A percentile compares a stretch with the other conserved stretches of the same genome.
Conservation (phyloP, 139 green algal species). For the Eudorina sp. region DNA sequence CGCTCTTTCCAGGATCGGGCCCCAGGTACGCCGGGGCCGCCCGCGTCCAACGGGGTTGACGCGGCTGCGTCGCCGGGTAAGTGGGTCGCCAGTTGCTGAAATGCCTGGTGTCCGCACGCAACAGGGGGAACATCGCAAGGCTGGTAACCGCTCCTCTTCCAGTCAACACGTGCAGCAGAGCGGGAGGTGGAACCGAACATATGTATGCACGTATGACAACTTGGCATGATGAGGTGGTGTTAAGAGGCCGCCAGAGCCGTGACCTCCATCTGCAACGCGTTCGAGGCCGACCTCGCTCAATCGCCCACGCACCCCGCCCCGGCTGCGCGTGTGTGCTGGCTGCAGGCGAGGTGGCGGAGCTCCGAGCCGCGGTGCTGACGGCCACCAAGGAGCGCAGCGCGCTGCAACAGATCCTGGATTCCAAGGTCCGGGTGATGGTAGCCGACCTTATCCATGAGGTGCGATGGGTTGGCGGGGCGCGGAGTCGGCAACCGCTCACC, state of each 20-base stretch:
- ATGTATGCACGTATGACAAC: too few relatives aligned
- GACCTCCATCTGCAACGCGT: too few relatives aligned
- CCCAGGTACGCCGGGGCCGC: neutral
- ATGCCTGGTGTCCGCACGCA: too few relatives aligned
- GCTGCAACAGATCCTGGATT: slow-evolving; percentile 86
- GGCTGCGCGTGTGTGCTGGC: neutral
- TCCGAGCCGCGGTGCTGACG: slow-evolving; percentile 48
- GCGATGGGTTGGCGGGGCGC: neutral
- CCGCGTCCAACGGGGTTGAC: neutral
- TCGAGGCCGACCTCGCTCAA: neutral
- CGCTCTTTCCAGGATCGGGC: neutral
- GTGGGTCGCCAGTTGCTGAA: too few relatives aligned
- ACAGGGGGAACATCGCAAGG: too few relatives aligned
- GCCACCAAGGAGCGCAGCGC: slow-evolving; percentile 77
- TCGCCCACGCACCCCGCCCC: neutral
- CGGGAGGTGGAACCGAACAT: too few relatives aligned
- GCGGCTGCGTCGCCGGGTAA: neutral
- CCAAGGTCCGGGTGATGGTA: slow-evolving; percentile 70
- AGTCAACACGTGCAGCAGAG: too few relatives aligned
- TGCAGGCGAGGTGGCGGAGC: slow-evolving; percentile 47
- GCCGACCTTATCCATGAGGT: slow-evolving; percentile 24
- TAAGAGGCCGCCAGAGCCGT: too few relatives aligned
- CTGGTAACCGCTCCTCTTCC: too few relatives aligned
- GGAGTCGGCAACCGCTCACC: neutral
- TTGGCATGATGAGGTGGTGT: too few relatives aligned